Percentiles rank a stretch among this genome's conserved stretches.
Conservation (phyloP, 140 eudicot species). For the Ambrosia hybrid region DNA sequence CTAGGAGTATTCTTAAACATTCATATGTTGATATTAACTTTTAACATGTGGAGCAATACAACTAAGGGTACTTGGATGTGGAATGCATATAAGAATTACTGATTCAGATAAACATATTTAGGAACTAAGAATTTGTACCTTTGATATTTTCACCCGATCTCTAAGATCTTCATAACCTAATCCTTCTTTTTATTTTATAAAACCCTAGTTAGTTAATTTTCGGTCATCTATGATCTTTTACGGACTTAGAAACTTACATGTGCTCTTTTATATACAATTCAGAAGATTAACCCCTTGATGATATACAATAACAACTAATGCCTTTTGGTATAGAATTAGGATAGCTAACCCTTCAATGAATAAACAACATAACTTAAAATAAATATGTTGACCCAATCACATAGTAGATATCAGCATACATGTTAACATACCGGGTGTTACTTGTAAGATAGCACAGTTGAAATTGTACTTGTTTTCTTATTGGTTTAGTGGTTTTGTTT, state of each 20-base stretch:
- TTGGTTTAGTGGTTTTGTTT: background rate
- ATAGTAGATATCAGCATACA: background rate
- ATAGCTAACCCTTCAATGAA: background rate
- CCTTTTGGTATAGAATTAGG: background rate
- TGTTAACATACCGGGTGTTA: no score
- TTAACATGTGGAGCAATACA: background rate
- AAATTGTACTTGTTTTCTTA: background rate
- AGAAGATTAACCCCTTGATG: background rate
- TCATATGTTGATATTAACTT: background rate
- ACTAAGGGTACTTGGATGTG: no score
- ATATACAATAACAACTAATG: background rate
- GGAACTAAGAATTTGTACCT: background rate
- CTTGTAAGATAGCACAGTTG: background rate
- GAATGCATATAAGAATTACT: background rate
- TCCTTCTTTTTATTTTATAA: background rate
- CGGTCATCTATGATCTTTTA: background rate
- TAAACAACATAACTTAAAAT: background rate
- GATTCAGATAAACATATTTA: background rate
- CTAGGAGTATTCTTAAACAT: background rate
- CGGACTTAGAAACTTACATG: constrained; percentile 2
- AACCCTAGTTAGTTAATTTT: constrained; percentile 4
- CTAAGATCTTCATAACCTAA: background rate
- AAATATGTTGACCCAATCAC: background rate
- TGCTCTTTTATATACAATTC: background rate
- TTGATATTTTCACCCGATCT: background rate